Evolutionary conservation across 345 rosid genomes (phyloP).

Genomic region (Aurinia saxatilis): DNA sequence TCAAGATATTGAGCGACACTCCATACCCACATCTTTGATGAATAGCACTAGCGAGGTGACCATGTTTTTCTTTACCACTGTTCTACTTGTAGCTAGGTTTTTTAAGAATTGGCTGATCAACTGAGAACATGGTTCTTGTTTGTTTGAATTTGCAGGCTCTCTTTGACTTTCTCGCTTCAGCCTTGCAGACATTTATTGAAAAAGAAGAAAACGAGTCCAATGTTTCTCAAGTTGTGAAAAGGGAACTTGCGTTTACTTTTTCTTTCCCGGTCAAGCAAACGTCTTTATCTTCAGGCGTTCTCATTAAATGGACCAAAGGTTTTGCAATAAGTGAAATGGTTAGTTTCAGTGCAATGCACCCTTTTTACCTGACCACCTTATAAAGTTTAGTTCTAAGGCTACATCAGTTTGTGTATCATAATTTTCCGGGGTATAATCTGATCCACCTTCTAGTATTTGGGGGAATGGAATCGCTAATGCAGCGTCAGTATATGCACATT

Average conservation of each 20-base stretch:
- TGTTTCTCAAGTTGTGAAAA: constrained; percentile 28
- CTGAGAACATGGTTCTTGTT: background rate
- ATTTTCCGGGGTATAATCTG: background rate
- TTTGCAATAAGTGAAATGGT: constrained; percentile 74
- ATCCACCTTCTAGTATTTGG: background rate
- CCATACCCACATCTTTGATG: constrained; percentile 61
- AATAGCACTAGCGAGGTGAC: constrained; percentile 65
- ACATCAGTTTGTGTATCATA: background rate
- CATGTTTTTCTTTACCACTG: background rate
- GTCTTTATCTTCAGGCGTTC: constrained; percentile 54
- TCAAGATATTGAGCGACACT: constrained; percentile 49
- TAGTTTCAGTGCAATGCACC: constrained; percentile 23
- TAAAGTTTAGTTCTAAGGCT: background rate
- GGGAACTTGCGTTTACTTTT: constrained; percentile 81
- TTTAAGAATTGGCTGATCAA: background rate
- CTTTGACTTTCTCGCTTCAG: constrained; percentile 68
- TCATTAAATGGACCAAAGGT: constrained; percentile 86
- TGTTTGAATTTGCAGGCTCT: constrained; percentile 49
- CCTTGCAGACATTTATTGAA: constrained; percentile 58
- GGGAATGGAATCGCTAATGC: background rate
- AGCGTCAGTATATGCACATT: background rate
- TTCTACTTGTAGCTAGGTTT: background rate
- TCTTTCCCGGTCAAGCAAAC: constrained; percentile 84
- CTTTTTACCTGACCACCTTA: background rate
- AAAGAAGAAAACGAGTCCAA: constrained; percentile 38